These are phyloP conservation scores for carrot (Daucus carota) DNA, from an alignment of 129 eudicot genomes.

Conservation along the genomic window DH1_v3.0 NC_030383.2:41470001-41470500, in stretches of 20 bases:
- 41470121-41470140: background rate
- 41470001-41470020: constrained; percentile 47
- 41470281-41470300: background rate
- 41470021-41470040: constrained; percentile 66
- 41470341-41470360: background rate
- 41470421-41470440: constrained; percentile 55
- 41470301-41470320: background rate
- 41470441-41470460: constrained; percentile 65
- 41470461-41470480: constrained; percentile 25
- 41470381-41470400: background rate
- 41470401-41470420: background rate
- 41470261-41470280: background rate
- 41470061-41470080: background rate
- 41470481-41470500: constrained; percentile 18
- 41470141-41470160: background rate
- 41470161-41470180: background rate
- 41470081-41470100: no score
- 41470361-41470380: background rate
- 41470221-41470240: background rate
- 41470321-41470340: background rate
- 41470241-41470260: background rate
- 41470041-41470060: constrained; percentile 31
- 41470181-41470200: no score
- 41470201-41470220: background rate
- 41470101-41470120: background rate